Evolutionary conservation across 768 basidiomycete genomes (phyloP), one percentile per base, ranked within the genome.

Genomic region (Naematelia aurantialba): DNA sequence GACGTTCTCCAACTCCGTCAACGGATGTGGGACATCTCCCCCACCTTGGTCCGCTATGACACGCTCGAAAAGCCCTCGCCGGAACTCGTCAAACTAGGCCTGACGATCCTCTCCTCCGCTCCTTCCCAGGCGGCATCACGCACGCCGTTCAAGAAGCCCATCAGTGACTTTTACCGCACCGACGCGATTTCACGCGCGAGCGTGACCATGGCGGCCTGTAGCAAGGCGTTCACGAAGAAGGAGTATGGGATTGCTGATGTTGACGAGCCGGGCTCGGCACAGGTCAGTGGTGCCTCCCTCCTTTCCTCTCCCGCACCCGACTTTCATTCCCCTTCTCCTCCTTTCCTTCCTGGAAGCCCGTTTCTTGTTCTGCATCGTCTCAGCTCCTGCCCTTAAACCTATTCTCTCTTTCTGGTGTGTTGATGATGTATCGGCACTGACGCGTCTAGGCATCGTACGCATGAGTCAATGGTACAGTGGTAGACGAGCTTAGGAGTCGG

Each of bases 1-100:
- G 89, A 92, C 67, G 82, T 89, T 12, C 79, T 92, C 4, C 80
- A 82, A 47, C 80, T 99, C 46, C 85, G 93, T 34, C 91, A 97
- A 71, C 85, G 96, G 31, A 84, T 98, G 84, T 97, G 94, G 94
- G 92, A 94, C 74, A 85, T 99, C 63, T 89, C 90, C 21, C 96
- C 96, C 1, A 82, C 89, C 1, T 81, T 97, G 25, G 85, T 94
- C 34, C 82, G 91, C 63, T 92, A 93, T 73, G 91, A 93, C 67
- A 79, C 80, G 45, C 81, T 85, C 13, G 96, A 98, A 79, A 80
- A 78, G 22, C 89, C 88, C 1, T 91, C 89, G 2, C 63, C 77
- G 0, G 88, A 88, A 31, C 80, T 92, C 39, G 84, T 87, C 19
- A 86, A 51, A 81, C 82, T 50, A n/a, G 92, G 92, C 3, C 78